Evolutionary conservation across 2,329 filamentous ascomycete genomes (phyloP).

Genomic region (Verticillium tricorpus): DNA sequence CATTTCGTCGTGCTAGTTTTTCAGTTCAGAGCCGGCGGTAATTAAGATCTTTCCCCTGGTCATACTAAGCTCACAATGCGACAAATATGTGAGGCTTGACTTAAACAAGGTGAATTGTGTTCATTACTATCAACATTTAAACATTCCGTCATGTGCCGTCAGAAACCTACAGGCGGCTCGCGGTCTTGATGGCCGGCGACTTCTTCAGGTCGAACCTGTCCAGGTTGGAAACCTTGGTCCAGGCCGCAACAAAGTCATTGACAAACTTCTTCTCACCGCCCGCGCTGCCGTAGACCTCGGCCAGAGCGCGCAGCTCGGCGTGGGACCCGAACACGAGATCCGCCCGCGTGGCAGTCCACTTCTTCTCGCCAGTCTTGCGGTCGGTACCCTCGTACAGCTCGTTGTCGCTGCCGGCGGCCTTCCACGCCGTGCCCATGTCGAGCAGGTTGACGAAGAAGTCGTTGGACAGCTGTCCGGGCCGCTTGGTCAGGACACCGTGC

Average conservation of each 20-base stretch:
- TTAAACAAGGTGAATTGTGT: neutral
- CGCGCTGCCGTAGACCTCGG: constrained; percentile 63
- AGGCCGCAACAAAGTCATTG: constrained; percentile 67
- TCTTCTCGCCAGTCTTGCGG: constrained; percentile 60
- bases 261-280: constrained; percentile 63
- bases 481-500: constrained; percentile 63
- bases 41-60: too few relatives aligned
- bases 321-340: constrained; percentile 72
- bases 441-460: constrained; percentile 81
- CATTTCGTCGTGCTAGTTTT: too few relatives aligned
- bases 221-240: constrained; percentile 71
- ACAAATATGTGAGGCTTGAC: too few relatives aligned
- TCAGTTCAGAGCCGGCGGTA: too few relatives aligned
- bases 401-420: constrained; percentile 28
- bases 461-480: constrained; percentile 66
- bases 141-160: neutral
- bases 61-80: too few relatives aligned
- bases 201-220: constrained; percentile 61
- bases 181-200: neutral
- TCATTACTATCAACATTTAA: neutral
- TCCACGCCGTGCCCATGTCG: constrained; percentile 62
- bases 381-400: constrained; percentile 62
- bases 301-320: constrained; percentile 64
- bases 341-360: constrained; percentile 64
- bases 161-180: neutral